A percentile compares a stretch with the other conserved stretches of the same genome.
These are phyloP conservation scores for Ramichloridium luteum DNA, from an alignment of 2,329 filamentous ascomycete genomes.

Conservation along the genomic window DNA sequence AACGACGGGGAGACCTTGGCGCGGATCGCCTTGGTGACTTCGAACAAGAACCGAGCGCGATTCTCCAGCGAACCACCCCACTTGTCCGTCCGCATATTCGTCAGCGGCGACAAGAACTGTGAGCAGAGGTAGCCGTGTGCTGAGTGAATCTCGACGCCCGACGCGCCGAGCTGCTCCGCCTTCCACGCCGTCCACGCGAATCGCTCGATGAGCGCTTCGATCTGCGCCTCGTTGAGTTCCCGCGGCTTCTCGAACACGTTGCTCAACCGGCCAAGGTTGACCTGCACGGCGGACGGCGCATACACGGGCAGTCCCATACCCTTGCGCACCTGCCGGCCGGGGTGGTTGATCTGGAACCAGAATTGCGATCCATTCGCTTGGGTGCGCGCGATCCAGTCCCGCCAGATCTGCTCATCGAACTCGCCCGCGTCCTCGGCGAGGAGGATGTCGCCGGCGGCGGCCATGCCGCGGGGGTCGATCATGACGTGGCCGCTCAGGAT, in stretches of 20 bases:
- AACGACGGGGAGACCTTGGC: conserved; percentile 7
- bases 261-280: conserved; percentile 8
- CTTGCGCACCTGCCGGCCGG: conserved; percentile 9
- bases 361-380: conserved; percentile 6
- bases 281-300: conserved; percentile 5
- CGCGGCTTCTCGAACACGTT: conserved; percentile 6
- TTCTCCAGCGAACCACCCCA: conserved; percentile 30
- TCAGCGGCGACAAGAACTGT: conserved; percentile 26
- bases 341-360: conserved; percentile 12
- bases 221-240: conserved; percentile 8
- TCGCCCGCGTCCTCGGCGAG: conserved; percentile 5
- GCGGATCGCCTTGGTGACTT: conserved; percentile 20
- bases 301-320: conserved; percentile 5
- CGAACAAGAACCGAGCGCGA: conserved; percentile 24
- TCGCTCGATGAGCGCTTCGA: conserved; percentile 6
- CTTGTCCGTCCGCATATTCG: conserved; percentile 26
- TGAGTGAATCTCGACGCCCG: conserved; percentile 17
- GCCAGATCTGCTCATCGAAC: conserved; percentile 4
- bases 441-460: conserved; percentile 7
- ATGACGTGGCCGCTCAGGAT: conserved; percentile 11
- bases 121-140: conserved; percentile 28
- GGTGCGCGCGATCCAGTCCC: conserved; percentile 2
- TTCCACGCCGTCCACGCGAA: conserved; percentile 20
- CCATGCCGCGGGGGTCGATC: conserved; percentile 8
- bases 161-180: conserved; percentile 18